Evolutionary conservation across 2,329 filamentous ascomycete species (phyloP).

Genomic region (Trichoderma hamatum): DNA sequence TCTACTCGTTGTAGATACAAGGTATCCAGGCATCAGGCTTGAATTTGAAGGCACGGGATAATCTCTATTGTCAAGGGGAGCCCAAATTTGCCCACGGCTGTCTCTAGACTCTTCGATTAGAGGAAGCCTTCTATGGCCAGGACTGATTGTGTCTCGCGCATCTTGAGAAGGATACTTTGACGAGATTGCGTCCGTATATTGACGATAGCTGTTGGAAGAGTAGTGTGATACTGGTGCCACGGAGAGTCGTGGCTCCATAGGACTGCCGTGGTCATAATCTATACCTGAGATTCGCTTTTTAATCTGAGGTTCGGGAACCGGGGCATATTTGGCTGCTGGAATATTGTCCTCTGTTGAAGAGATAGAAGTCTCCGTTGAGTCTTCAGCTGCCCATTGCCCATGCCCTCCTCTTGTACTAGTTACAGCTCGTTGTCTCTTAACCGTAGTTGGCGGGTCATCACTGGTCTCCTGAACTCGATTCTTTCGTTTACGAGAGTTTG

Average conservation of each 20-base stretch:
- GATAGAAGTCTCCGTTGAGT: not conserved
- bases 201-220: not conserved
- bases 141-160: not conserved
- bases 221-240: not conserved
- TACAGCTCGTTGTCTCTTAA: not conserved
- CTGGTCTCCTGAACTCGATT: not conserved
- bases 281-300: not conserved
- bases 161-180: not conserved
- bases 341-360: not conserved
- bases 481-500: slow-evolving; percentile 14
- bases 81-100: not conserved
- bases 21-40: not conserved
- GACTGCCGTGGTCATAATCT: not conserved
- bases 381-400: not conserved
- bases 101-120: too few relatives aligned
- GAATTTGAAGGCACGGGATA: not conserved
- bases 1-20: not conserved
- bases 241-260: slow-evolving; percentile 1
- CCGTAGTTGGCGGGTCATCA: not conserved
- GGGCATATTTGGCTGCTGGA: not conserved
- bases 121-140: not conserved
- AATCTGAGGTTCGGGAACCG: not conserved
- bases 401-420: not conserved
- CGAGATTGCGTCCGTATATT: not conserved
- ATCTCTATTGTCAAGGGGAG: not conserved